Percentiles rank a stretch among this genome's conserved stretches.
phyloP scores from a whole-genome alignment of 2,329 filamentous ascomycete species.

The Aphanoascus verrucosus region DNA sequence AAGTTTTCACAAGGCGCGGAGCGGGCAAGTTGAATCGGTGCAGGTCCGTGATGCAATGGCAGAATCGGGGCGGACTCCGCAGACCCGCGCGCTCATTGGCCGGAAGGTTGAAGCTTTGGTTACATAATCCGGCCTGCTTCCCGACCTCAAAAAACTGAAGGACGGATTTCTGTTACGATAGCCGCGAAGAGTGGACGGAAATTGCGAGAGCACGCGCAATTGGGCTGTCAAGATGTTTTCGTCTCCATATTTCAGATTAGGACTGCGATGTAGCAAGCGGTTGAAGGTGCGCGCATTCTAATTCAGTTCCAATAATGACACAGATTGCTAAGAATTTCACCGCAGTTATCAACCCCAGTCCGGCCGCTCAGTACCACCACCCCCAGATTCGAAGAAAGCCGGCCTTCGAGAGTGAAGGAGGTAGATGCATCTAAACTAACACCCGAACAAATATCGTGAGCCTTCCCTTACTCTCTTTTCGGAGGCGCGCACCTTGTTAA shows the following conservation, averaged over 20 bases:
- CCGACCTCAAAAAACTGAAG: neutral
- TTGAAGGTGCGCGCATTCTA: constrained; percentile 12
- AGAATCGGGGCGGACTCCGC: neutral
- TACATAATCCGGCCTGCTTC: neutral
- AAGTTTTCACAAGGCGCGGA: neutral
- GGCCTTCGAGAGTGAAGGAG: neutral
- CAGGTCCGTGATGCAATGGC: neutral
- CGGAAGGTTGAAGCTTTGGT: neutral
- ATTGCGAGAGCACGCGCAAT: neutral
- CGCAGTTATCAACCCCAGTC: constrained; percentile 8
- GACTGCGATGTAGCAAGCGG: constrained; percentile 13
- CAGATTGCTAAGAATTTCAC: neutral
- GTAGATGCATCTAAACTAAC: constrained; percentile 2
- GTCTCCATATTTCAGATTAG: constrained; percentile 13
- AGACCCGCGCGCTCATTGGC: constrained; percentile 2
- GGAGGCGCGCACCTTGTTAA: neutral
- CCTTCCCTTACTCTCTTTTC: neutral
- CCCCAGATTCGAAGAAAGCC: neutral
- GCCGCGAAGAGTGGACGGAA: neutral
- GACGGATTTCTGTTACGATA: neutral
- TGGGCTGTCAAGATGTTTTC: constrained; percentile 14
- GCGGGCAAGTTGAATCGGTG: neutral
- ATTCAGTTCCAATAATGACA: neutral
- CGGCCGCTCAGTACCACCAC: constrained; percentile 8
- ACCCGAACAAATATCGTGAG: neutral